These are phyloP conservation scores for Luffa acutangula DNA, from an alignment of 306 rosid species.

Conservation along the genomic window DNA sequence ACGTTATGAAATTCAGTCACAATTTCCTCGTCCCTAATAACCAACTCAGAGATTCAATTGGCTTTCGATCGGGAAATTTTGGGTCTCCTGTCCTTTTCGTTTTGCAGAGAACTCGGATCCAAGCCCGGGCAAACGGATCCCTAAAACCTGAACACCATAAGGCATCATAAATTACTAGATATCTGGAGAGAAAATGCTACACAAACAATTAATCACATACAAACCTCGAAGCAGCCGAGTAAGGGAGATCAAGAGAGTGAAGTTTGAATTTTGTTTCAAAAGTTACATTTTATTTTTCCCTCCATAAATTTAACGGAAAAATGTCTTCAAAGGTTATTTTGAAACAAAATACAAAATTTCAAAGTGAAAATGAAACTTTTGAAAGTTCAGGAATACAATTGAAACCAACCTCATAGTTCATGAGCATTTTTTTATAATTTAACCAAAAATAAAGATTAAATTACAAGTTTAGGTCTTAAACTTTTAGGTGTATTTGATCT, in stretches of 20 bases:
- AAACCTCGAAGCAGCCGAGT: background rate
- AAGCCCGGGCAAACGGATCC: background rate
- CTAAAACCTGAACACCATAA: background rate
- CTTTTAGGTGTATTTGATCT: too few relatives aligned
- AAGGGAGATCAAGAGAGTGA: background rate
- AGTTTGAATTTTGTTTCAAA: too few relatives aligned
- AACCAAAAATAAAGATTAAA: too few relatives aligned
- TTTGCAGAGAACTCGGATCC: background rate
- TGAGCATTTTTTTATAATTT: too few relatives aligned
- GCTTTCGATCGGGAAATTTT: background rate
- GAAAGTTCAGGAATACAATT: too few relatives aligned
- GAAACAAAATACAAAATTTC: too few relatives aligned
- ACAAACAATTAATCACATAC: background rate
- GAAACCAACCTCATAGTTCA: too few relatives aligned
- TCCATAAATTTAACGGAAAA: too few relatives aligned
- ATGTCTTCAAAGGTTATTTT: too few relatives aligned
- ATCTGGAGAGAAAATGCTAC: background rate
- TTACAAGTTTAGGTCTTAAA: too few relatives aligned
- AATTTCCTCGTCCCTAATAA: background rate
- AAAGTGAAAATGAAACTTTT: too few relatives aligned
- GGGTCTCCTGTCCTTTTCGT: background rate
- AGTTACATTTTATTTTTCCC: too few relatives aligned
- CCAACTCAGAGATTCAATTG: background rate
- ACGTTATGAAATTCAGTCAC: background rate
- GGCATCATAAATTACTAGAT: background rate